A percentile compares a stretch with the other conserved stretches of the same genome.
Conservation (phyloP, 805 yeast genomes). For the Saturnispora kantuleensis region DNA sequence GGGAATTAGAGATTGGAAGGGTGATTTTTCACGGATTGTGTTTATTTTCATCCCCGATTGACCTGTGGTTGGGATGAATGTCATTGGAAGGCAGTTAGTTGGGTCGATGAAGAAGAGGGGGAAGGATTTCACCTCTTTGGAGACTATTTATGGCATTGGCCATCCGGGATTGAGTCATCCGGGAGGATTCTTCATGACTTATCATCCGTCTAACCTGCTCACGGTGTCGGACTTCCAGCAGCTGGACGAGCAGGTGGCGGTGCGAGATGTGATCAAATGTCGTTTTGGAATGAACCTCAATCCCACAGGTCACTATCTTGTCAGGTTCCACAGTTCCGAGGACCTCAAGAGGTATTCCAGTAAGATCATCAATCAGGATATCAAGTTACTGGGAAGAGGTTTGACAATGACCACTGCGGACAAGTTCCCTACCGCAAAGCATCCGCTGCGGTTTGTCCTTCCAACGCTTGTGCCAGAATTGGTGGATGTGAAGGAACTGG, state of each 20-base stretch:
- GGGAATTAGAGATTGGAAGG: too few species aligned
- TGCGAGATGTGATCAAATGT: neutral
- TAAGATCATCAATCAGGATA: neutral
- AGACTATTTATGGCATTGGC: neutral
- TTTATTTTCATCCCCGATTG: too few species aligned
- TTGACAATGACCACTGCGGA: neutral
- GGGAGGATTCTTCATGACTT: neutral
- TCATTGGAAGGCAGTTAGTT: neutral
- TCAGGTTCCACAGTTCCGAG: neutral
- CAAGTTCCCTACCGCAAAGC: neutral
- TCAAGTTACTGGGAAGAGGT: neutral
- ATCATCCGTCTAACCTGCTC: constrained; percentile 1
- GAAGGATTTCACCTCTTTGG: too few species aligned
- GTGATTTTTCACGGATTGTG: neutral
- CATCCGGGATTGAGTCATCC: neutral
- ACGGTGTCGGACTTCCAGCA: neutral
- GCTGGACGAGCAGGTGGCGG: neutral
- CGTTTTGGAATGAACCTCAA: neutral
- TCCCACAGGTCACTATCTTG: neutral
- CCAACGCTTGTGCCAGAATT: constrained; percentile 4
- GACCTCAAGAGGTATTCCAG: neutral
- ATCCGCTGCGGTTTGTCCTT: neutral
- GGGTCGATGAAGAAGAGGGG: too few species aligned
- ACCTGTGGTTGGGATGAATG: neutral
- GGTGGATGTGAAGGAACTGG: too few species aligned